phyloP scores from a whole-genome alignment of 805 yeast species.

The Pichia cabralensis region DNA sequence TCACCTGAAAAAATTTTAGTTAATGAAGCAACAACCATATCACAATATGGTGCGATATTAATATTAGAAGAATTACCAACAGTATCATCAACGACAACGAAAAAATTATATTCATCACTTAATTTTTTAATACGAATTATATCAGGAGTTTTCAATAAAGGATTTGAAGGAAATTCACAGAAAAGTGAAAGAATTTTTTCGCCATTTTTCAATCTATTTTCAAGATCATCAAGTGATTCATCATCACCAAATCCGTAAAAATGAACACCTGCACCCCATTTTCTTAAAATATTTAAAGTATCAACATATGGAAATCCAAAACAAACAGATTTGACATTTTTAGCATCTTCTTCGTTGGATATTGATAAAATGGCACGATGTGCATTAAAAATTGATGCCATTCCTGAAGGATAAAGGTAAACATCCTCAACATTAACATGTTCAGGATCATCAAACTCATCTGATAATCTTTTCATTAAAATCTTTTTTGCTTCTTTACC shows the following conservation, averaged over 20 bases:
- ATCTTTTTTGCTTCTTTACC: constrained; percentile 70
- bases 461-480: constrained; percentile 65
- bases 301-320: constrained; percentile 97
- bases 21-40: constrained; percentile 74
- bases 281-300: constrained; percentile 72
- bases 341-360: constrained; percentile 1
- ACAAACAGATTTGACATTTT: constrained; percentile 59
- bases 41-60: constrained; percentile 74
- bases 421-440: constrained; percentile 52
- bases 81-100: constrained; percentile 86
- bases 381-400: constrained; percentile 83
- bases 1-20: constrained; percentile 93
- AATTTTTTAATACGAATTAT: constrained; percentile 52
- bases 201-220: constrained; percentile 48
- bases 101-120: constrained; percentile 62
- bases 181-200: constrained; percentile 66
- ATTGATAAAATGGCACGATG: constrained; percentile 35
- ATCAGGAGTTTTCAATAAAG: constrained; percentile 81
- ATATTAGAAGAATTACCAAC: constrained; percentile 85
- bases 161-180: constrained; percentile 93
- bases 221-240: constrained; percentile 54
- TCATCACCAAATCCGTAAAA: constrained; percentile 82
- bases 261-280: constrained; percentile 87
- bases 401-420: constrained; percentile 79
- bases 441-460: constrained; percentile 28